Percentiles rank a stretch among this genome's conserved stretches.
Conservation (phyloP, 2,329 filamentous ascomycete species). For the Aureobasidium pullulans region DNA sequence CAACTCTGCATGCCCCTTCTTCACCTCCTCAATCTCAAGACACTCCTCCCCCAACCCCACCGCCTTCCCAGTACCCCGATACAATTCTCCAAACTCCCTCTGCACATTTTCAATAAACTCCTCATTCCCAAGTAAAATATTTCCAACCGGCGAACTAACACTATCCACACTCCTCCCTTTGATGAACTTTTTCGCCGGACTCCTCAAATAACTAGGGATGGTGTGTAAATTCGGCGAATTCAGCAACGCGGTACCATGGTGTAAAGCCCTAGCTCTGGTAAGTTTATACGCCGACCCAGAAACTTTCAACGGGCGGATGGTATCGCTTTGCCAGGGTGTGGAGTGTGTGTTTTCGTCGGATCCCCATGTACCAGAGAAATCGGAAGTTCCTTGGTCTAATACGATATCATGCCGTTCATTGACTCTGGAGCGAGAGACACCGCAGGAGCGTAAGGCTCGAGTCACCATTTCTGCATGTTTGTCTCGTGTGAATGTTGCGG, state of each 20-base stretch:
- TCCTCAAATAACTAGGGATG: slow-evolving; percentile 64
- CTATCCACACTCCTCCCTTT: slow-evolving; percentile 83
- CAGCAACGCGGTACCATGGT: slow-evolving; percentile 88
- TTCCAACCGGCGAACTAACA: slow-evolving; percentile 75
- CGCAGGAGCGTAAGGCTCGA: slow-evolving; percentile 61
- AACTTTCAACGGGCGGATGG: slow-evolving; percentile 56
- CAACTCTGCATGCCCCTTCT: slow-evolving; percentile 56
- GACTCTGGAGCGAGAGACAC: slow-evolving; percentile 57
- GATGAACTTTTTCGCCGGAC: slow-evolving; percentile 71
- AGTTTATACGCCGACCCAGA: slow-evolving; percentile 95
- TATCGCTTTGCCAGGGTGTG: slow-evolving; percentile 35
- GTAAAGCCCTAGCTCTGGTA: slow-evolving; percentile 69
- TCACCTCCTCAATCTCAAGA: slow-evolving; percentile 47
- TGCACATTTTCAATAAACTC: slow-evolving; percentile 41
- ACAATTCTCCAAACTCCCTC: slow-evolving; percentile 58
- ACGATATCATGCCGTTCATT: slow-evolving; percentile 94
- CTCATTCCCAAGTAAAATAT: slow-evolving; percentile 55
- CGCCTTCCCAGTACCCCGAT: slow-evolving; percentile 36
- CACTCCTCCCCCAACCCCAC: slow-evolving; percentile 41
- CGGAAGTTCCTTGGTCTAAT: slow-evolving; percentile 44
- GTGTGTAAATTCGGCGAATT: slow-evolving; percentile 63
- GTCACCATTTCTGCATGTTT: slow-evolving; percentile 91
- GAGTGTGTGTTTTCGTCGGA: slow-evolving; percentile 34
- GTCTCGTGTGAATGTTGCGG: slow-evolving; percentile 68
- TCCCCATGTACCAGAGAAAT: slow-evolving; percentile 4